Conservation (phyloP, 2,329 filamentous ascomycete genomes). For the Achaetomium macrosporum region DNA sequence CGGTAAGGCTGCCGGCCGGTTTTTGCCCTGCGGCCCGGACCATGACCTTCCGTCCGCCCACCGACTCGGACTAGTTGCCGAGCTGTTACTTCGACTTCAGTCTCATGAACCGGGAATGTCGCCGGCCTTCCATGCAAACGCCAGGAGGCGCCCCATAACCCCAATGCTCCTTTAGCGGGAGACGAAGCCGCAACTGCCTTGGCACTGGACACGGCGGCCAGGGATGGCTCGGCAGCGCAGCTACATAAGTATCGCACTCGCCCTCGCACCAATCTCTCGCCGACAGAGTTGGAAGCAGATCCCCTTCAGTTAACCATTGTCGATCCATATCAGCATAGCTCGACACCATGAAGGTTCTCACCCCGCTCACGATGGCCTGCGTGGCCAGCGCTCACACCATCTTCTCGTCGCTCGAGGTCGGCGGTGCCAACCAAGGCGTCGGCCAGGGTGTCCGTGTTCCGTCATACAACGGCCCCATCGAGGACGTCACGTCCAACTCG, state of each 20-base stretch:
- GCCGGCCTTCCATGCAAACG: not conserved
- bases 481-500: constrained; percentile 23
- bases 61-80: constrained; percentile 16
- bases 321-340: no score
- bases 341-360: constrained; percentile 21
- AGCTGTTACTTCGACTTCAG: constrained; percentile 14
- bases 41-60: constrained; percentile 11
- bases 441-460: constrained; percentile 23
- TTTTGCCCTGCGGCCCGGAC: constrained; percentile 11
- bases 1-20: constrained; percentile 19
- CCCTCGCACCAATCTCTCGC: not conserved
- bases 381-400: constrained; percentile 24
- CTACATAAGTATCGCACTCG: not conserved
- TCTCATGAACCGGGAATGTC: constrained; percentile 2
- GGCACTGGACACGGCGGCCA: no score
- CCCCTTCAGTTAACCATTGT: no score
- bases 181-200: not conserved
- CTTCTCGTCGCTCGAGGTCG: constrained; percentile 23
- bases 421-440: constrained; percentile 23
- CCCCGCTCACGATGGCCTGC: constrained; percentile 19
- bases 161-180: not conserved
- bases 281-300: not conserved
- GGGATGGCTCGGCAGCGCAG: no score
- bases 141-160: not conserved
- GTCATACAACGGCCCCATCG: constrained; percentile 25